A percentile compares a stretch with the other conserved stretches of the same genome.
phyloP scores from a whole-genome alignment of 129 eudicot species.

The Ambrosia artemisiifolia region DNA sequence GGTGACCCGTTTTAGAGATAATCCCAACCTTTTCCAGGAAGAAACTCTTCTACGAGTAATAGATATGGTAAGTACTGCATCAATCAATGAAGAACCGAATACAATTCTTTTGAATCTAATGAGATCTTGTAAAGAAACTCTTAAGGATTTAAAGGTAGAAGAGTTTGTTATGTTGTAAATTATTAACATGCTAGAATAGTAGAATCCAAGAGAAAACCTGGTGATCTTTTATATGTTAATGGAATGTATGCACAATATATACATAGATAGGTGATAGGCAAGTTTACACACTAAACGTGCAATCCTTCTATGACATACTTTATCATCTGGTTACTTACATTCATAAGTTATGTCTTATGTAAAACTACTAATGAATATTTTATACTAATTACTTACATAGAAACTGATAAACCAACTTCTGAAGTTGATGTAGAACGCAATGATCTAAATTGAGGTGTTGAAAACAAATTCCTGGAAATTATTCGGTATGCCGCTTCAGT shows the following conservation, averaged over 20 bases:
- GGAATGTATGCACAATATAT: neutral
- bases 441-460: conserved; percentile 14
- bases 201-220: neutral
- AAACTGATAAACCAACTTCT: neutral
- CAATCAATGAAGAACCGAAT: conserved; percentile 38
- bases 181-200: neutral
- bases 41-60: conserved; percentile 40
- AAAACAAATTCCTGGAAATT: conserved; percentile 14
- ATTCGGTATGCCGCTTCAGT: conserved; percentile 19
- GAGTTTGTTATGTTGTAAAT: conserved; percentile 13
- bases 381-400: neutral
- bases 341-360: too few relatives aligned
- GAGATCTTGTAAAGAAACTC: conserved; percentile 51
- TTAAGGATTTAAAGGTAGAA: conserved; percentile 26
- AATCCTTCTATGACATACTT: too few relatives aligned
- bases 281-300: too few relatives aligned
- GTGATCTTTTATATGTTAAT: neutral
- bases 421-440: conserved; percentile 11
- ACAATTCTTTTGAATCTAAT: conserved; percentile 36
- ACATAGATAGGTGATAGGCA: too few relatives aligned
- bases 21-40: conserved; percentile 35
- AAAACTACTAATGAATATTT: neutral
- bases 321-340: too few relatives aligned
- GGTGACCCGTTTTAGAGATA: conserved; percentile 45
- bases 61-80: conserved; percentile 25